A percentile compares a stretch with the other conserved stretches of the same genome.
Evolutionary conservation across 805 yeast genomes (phyloP).

Genomic region (Starmerella roubikii): DNA sequence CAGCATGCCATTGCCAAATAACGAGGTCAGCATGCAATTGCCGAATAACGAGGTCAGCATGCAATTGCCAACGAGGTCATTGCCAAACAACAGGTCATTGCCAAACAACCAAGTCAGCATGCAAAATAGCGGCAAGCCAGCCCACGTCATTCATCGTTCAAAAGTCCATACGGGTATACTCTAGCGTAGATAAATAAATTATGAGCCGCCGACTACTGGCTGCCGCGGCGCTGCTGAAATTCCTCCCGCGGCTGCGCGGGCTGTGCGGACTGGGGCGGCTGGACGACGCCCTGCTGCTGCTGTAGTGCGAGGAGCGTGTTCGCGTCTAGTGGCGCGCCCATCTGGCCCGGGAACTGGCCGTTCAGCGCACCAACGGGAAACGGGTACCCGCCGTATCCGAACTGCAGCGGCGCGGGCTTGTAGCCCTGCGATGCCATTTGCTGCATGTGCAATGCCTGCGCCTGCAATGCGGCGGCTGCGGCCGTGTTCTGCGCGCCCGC

Average conservation of each 20-base stretch:
- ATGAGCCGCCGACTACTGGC: too few species aligned
- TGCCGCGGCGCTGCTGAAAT: neutral
- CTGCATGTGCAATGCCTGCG: conserved; percentile 15
- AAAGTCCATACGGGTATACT: too few species aligned
- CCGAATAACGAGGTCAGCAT: too few species aligned
- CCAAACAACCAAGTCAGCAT: too few species aligned
- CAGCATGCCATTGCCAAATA: too few species aligned
- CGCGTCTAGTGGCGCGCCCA: conserved; percentile 6
- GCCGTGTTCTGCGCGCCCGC: conserved; percentile 3
- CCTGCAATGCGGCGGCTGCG: conserved; percentile 10
- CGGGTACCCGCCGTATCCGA: conserved; percentile 14
- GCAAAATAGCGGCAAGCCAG: too few species aligned
- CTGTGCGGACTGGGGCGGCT: conserved; percentile 5
- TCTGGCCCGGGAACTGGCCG: conserved; percentile 5
- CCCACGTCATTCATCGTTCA: too few species aligned
- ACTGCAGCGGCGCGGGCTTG: conserved; percentile 11
- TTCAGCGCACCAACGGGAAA: conserved; percentile 4
- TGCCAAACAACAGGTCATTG: too few species aligned
- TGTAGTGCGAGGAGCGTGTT: conserved; percentile 9
- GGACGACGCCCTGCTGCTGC: conserved; percentile 8
- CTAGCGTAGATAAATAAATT: too few species aligned
- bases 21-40: too few species aligned
- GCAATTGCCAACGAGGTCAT: too few species aligned
- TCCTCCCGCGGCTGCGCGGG: conserved; percentile 6
- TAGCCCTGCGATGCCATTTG: conserved; percentile 12